phyloP scores from a whole-genome alignment of 2,329 filamentous ascomycete species.

The Escovopsis weberi region DNA sequence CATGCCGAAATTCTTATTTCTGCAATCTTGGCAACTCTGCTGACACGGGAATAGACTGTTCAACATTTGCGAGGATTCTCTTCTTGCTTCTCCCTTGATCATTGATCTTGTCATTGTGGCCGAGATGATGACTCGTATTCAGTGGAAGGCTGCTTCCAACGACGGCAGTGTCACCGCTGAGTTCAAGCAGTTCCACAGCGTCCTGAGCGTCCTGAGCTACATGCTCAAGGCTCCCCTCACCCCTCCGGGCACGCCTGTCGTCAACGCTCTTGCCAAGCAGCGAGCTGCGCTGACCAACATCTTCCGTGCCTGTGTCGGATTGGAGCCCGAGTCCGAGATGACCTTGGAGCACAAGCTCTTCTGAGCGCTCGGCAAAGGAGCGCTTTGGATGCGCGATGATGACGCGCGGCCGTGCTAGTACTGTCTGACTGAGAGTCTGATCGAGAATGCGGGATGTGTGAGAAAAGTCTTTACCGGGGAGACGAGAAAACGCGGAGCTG shows the following conservation, averaged over 20 bases:
- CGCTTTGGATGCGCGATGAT: no score
- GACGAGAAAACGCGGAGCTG: no score
- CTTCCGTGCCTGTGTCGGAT: conserved; percentile 91
- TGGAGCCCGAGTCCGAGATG: conserved; percentile 98
- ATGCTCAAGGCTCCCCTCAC: conserved; percentile 97
- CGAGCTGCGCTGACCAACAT: conserved; percentile 91
- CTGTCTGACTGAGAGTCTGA: no score
- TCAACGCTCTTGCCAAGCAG: conserved; percentile 95
- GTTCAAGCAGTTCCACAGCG: conserved; percentile 91
- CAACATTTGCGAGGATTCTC: conserved; percentile 98
- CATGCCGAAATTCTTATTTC: background rate
- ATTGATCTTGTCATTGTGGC: conserved; percentile 87
- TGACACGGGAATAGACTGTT: conserved; percentile 53
- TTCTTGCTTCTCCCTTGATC: conserved; percentile 89
- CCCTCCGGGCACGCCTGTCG: conserved; percentile 83
- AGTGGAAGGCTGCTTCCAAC: conserved; percentile 58
- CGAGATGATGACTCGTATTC: conserved; percentile 97
- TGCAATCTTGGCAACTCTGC: background rate
- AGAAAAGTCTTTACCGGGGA: background rate
- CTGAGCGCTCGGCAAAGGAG: conserved; percentile 22
- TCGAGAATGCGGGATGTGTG: no score
- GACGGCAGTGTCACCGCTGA: conserved; percentile 42
- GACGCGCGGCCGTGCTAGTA: background rate
- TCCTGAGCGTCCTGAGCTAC: conserved; percentile 93
- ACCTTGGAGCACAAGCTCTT: conserved; percentile 98